phyloP scores from a whole-genome alignment of 2,329 filamentous ascomycete genomes.

The Didymella pomorum region DNA sequence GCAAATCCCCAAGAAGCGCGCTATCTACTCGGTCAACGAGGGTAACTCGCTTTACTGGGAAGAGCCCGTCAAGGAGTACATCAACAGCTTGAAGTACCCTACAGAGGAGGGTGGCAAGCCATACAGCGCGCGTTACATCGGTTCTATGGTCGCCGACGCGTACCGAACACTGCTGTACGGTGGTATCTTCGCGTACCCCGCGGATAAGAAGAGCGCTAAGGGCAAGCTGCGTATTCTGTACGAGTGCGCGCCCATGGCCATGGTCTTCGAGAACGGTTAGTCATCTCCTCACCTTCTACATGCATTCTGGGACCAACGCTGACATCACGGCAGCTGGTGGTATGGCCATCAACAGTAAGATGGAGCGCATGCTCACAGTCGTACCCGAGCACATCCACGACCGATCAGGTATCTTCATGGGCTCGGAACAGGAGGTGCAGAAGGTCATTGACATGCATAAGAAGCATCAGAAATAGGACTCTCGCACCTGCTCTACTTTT shows the following conservation, averaged over 20 bases:
- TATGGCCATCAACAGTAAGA: conserved; percentile 88
- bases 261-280: conserved; percentile 97
- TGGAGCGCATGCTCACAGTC: conserved; percentile 88
- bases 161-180: conserved; percentile 96
- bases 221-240: conserved; percentile 97
- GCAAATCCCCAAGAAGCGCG: conserved; percentile 78
- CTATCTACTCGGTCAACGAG: conserved; percentile 98
- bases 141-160: conserved; percentile 97
- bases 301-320: conserved; percentile 12
- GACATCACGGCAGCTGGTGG: conserved; percentile 73
- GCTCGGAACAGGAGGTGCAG: conserved; percentile 92
- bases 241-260: conserved; percentile 98
- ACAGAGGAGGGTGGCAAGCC: conserved; percentile 77
- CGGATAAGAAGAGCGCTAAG: conserved; percentile 98
- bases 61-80: conserved; percentile 84
- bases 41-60: conserved; percentile 98
- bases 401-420: conserved; percentile 93
- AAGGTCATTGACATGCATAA: conserved; percentile 89
- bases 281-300: conserved; percentile 24
- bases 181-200: conserved; percentile 96
- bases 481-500: background rate
- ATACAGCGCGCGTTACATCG: conserved; percentile 94
- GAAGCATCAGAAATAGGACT: conserved; percentile 54
- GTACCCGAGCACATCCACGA: conserved; percentile 94
- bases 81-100: conserved; percentile 86